Evolutionary conservation across 2,329 filamentous ascomycete species (phyloP).

Genomic region (Epichloe gansuensis): DNA sequence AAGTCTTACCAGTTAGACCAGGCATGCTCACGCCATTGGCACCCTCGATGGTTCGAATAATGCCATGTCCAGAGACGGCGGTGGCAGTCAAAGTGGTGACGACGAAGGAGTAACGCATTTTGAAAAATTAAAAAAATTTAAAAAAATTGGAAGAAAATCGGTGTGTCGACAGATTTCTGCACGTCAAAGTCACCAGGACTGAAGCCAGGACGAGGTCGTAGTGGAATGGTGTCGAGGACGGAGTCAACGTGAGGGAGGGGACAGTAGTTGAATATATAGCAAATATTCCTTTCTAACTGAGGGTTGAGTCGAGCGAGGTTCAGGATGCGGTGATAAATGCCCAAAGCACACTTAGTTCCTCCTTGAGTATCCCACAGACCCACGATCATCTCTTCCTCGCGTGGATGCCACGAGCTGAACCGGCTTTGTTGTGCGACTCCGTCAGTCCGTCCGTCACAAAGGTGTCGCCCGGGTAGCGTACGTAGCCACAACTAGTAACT

Average conservation of each 20-base stretch:
- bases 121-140: not conserved
- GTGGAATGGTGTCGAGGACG: not conserved
- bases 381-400: too few relatives aligned
- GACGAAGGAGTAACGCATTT: conserved; percentile 18
- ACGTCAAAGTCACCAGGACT: conserved; percentile 1
- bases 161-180: too few relatives aligned
- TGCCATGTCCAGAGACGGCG: conserved; percentile 2
- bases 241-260: not conserved
- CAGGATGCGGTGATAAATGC: not conserved
- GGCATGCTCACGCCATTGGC: conserved; percentile 4
- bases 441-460: not conserved
- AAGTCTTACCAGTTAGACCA: conserved; percentile 5
- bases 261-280: not conserved
- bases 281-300: not conserved
- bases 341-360: not conserved
- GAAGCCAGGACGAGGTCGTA: not conserved
- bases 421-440: not conserved
- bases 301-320: not conserved
- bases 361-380: too few relatives aligned
- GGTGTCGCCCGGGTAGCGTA: too few relatives aligned
- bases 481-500: too few relatives aligned
- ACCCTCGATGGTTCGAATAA: not conserved
- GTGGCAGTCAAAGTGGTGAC: conserved; percentile 19
- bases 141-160: too few relatives aligned
- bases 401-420: not conserved